These are phyloP conservation scores for Aspergillus piperis DNA, from an alignment of 2,329 filamentous ascomycete species.

Conservation along the genomic window DNA sequence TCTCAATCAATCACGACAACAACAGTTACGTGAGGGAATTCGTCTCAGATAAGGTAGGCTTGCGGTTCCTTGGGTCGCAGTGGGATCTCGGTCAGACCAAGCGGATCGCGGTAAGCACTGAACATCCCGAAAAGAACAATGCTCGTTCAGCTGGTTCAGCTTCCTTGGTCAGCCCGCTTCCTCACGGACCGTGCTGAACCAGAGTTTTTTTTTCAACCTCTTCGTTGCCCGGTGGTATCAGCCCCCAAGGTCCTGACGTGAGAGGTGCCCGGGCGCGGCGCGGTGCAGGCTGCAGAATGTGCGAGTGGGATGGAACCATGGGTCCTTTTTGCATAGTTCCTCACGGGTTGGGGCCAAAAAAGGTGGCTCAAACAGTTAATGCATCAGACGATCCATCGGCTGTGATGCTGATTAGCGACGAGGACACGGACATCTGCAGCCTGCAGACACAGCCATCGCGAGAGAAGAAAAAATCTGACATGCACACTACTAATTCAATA, in stretches of 20 bases:
- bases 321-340: background rate
- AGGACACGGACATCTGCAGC: background rate
- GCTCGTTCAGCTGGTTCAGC: background rate
- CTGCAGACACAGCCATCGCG: background rate
- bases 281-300: background rate
- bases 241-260: conserved; percentile 1
- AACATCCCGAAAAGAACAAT: conserved; percentile 5
- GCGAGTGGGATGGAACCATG: background rate
- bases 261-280: background rate
- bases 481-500: background rate
- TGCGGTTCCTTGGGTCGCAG: conserved; percentile 1
- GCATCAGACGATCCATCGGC: background rate
- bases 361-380: background rate
- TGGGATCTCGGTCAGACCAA: conserved; percentile 5
- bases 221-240: background rate
- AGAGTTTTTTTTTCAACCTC: background rate
- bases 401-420: background rate
- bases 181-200: conserved; percentile 1
- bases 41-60: background rate
- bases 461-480: no score
- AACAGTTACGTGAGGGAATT: background rate
- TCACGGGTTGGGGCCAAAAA: background rate
- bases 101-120: conserved; percentile 1
- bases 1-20: background rate
- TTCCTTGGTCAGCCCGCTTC: background rate